These are phyloP conservation scores for Eremothecium coryli DNA, from an alignment of 1,139 yeast species.

Conservation along the genomic window DNA sequence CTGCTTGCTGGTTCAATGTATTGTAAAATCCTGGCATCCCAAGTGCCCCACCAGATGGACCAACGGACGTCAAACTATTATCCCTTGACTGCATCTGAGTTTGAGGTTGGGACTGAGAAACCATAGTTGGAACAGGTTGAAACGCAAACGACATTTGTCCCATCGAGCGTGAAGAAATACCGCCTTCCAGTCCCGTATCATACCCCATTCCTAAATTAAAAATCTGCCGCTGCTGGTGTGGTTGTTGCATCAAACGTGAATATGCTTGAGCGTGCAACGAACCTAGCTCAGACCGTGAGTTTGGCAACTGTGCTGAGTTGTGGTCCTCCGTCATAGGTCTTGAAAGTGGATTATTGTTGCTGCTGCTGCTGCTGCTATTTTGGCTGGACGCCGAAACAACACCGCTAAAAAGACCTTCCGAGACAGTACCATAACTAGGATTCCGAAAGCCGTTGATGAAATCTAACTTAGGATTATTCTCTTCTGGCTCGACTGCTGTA, in stretches of 20 bases:
- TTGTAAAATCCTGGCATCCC: conserved; percentile 12
- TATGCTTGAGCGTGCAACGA: conserved; percentile 3
- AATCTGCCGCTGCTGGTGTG: conserved; percentile 1
- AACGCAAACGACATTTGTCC: conserved; percentile 2
- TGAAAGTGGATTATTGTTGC: conserved; percentile 13
- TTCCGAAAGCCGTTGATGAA: conserved; percentile 23
- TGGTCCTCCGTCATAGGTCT: background rate
- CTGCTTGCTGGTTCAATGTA: conserved; percentile 11
- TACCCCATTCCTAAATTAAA: conserved; percentile 6
- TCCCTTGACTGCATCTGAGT: conserved; percentile 8
- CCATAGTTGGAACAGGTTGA: conserved; percentile 1
- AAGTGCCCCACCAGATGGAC: conserved; percentile 1
- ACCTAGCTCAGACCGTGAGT: conserved; percentile 3
- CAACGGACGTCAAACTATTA: conserved; percentile 8
- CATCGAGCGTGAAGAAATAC: background rate
- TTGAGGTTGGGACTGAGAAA: conserved; percentile 8
- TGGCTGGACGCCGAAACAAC: conserved; percentile 4
- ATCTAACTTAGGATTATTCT: conserved; percentile 14
- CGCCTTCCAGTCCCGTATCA: background rate
- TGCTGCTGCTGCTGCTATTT: conserved; percentile 7
- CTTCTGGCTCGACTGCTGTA: conserved; percentile 4
- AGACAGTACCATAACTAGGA: conserved; percentile 6
- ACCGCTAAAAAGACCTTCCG: conserved; percentile 2
- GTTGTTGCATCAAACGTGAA: background rate
- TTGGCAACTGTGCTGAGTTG: background rate